These are phyloP conservation scores for Fusarium gaditjirri DNA, from an alignment of 2,329 filamentous ascomycete genomes.

Conservation along the genomic window DNA sequence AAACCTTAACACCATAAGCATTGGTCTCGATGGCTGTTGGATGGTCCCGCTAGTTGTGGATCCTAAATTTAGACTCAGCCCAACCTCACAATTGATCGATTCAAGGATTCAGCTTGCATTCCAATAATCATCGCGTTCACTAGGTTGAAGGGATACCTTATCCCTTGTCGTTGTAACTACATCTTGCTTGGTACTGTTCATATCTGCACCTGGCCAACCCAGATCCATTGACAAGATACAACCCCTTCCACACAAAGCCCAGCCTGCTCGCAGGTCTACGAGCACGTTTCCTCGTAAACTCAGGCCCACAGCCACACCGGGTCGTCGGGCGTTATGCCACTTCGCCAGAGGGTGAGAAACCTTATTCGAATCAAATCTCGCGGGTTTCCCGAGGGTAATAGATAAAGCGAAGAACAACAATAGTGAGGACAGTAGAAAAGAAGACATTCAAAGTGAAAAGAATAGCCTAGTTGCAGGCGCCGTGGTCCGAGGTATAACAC, in stretches of 20 bases:
- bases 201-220: slow-evolving; percentile 30
- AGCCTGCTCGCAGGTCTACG: slow-evolving; percentile 12
- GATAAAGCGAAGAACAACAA: slow-evolving; percentile 39
- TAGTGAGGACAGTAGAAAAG: slow-evolving; percentile 44
- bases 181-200: slow-evolving; percentile 28
- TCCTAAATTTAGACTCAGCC: slow-evolving; percentile 10
- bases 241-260: slow-evolving; percentile 14
- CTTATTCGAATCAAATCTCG: slow-evolving; percentile 14
- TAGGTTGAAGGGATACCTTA: slow-evolving; percentile 28
- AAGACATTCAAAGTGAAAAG: slow-evolving; percentile 41
- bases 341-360: slow-evolving; percentile 17
- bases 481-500: slow-evolving; percentile 43
- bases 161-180: slow-evolving; percentile 34
- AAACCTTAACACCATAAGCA: slow-evolving; percentile 13
- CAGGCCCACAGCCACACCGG: slow-evolving; percentile 13
- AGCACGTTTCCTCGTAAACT: slow-evolving; percentile 19
- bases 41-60: slow-evolving; percentile 3
- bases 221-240: slow-evolving; percentile 22
- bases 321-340: slow-evolving; percentile 9
- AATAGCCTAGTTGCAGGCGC: slow-evolving; percentile 44
- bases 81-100: background rate
- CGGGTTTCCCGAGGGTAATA: slow-evolving; percentile 30
- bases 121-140: slow-evolving; percentile 45
- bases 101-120: slow-evolving; percentile 28
- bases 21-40: background rate